These are phyloP conservation scores for Aurinia saxatilis DNA, from an alignment of 345 rosid genomes.

Conservation along the genomic window DNA sequence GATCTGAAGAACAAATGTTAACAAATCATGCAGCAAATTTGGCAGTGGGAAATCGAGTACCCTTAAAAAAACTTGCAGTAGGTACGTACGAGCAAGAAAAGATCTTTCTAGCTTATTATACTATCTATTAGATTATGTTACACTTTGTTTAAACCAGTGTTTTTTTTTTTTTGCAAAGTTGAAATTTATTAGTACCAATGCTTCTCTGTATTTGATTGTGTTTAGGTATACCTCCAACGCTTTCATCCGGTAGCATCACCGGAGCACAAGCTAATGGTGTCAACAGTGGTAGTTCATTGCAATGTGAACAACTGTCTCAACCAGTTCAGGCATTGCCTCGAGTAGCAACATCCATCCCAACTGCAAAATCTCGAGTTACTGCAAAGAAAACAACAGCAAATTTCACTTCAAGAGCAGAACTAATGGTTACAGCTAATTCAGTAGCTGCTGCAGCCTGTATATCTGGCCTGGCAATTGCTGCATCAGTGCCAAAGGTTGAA, in stretches of 20 bases:
- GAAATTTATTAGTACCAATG: neutral
- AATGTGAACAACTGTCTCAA: slow-evolving; percentile 41
- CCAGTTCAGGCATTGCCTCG: slow-evolving; percentile 29
- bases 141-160: too few relatives aligned
- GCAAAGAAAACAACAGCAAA: slow-evolving; percentile 31
- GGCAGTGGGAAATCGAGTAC: slow-evolving; percentile 54
- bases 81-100: slow-evolving; percentile 29
- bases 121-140: neutral
- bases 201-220: neutral
- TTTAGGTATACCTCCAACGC: slow-evolving; percentile 33
- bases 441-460: slow-evolving; percentile 74
- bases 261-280: slow-evolving; percentile 33
- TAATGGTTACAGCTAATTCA: slow-evolving; percentile 65
- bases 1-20: slow-evolving; percentile 69
- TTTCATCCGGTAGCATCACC: slow-evolving; percentile 23
- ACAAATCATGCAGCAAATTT: slow-evolving; percentile 68
- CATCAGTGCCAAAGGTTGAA: slow-evolving; percentile 22
- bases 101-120: neutral
- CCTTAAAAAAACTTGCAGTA: slow-evolving; percentile 39
- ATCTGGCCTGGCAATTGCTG: slow-evolving; percentile 9
- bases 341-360: slow-evolving; percentile 25
- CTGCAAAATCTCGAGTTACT: slow-evolving; percentile 37
- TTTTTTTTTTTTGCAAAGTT: neutral
- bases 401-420: slow-evolving; percentile 38
- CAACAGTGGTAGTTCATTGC: slow-evolving; percentile 22